A percentile compares a stretch with the other conserved stretches of the same genome.
These are phyloP conservation scores for Trichoderma koningii DNA, from an alignment of 2,329 filamentous ascomycete genomes.

Conservation along the genomic window DNA sequence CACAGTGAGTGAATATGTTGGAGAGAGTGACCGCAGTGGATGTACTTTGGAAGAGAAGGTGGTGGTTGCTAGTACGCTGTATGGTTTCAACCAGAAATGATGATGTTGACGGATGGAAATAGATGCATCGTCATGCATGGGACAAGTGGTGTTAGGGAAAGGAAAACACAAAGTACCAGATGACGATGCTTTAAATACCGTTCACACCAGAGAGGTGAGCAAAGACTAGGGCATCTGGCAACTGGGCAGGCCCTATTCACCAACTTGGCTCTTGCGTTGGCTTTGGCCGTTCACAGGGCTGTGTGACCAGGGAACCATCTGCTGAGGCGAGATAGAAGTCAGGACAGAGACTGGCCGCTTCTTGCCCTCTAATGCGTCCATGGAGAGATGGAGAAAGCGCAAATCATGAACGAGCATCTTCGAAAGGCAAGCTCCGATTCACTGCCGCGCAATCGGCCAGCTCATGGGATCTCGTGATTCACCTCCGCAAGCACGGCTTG, in stretches of 20 bases:
- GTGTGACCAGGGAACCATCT: background rate
- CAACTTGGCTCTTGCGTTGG: background rate
- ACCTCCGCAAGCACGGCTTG: background rate
- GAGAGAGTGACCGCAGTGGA: no score
- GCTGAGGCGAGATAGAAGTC: background rate
- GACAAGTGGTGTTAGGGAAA: background rate
- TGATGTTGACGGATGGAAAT: slow-evolving; percentile 4
- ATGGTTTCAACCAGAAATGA: slow-evolving; percentile 13
- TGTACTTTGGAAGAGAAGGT: background rate
- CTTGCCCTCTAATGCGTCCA: background rate
- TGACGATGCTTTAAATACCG: background rate
- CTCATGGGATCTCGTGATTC: background rate
- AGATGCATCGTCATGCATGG: slow-evolving; percentile 6
- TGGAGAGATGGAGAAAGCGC: slow-evolving; percentile 9
- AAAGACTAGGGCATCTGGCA: background rate
- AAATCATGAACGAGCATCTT: background rate
- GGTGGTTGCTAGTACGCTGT: slow-evolving; percentile 25
- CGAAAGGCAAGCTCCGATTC: slow-evolving; percentile 13
- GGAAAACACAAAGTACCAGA: background rate
- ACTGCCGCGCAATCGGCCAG: background rate
- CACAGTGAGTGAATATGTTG: background rate
- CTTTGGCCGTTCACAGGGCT: background rate
- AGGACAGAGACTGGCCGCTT: background rate
- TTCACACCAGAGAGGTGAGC: background rate
- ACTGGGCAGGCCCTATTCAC: slow-evolving; percentile 15